Conservation (phyloP, 2,329 filamentous ascomycete species). For the Aspergillus fumigatiaffinis region DNA sequence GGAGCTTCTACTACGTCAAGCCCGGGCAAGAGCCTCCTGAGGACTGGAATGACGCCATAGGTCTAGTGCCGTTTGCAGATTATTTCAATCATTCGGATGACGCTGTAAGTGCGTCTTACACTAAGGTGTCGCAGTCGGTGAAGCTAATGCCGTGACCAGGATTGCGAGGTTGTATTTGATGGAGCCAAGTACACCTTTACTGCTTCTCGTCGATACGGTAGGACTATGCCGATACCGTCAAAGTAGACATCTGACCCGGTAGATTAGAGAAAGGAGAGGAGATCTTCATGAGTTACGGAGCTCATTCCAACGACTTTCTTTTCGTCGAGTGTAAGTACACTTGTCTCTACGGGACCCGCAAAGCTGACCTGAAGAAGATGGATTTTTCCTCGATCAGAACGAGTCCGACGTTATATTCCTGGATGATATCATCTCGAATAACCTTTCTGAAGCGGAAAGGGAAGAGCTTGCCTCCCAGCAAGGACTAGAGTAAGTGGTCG, state of each 20-base stretch:
- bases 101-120: slow-evolving; percentile 21
- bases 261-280: slow-evolving; percentile 33
- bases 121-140: background rate
- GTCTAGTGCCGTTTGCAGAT: slow-evolving; percentile 39
- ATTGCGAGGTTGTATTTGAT: slow-evolving; percentile 27
- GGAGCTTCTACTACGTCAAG: slow-evolving; percentile 56
- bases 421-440: slow-evolving; percentile 31
- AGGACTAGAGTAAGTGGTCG: slow-evolving; percentile 23
- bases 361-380: slow-evolving; percentile 23
- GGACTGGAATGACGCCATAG: slow-evolving; percentile 37
- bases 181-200: slow-evolving; percentile 24
- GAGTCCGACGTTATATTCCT: slow-evolving; percentile 31
- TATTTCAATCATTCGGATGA: slow-evolving; percentile 40
- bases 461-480: slow-evolving; percentile 19
- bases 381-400: slow-evolving; percentile 33
- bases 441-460: slow-evolving; percentile 17
- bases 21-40: slow-evolving; percentile 29
- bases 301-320: slow-evolving; percentile 37
- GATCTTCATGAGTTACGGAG: slow-evolving; percentile 36
- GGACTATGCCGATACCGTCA: background rate
- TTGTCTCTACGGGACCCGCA: background rate
- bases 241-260: background rate
- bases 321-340: slow-evolving; percentile 31
- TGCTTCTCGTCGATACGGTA: slow-evolving; percentile 25
- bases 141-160: slow-evolving; percentile 7